These are phyloP conservation scores for Vitis rupestris DNA, from an alignment of 164 flowering plant genomes.

Conservation along the genomic window DNA sequence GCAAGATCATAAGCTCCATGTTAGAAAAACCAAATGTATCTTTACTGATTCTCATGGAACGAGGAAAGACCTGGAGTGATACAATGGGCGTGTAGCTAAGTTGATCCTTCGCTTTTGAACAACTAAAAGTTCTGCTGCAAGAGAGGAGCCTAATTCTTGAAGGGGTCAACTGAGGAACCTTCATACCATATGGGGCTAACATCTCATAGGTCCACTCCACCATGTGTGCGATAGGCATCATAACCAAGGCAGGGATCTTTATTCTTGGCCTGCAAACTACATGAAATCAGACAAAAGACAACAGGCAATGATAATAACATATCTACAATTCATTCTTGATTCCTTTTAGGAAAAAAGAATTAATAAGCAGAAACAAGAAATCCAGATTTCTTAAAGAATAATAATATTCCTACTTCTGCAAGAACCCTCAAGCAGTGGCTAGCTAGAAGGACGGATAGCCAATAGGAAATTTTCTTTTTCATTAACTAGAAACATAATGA, in stretches of 20 bases:
- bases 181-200: slow-evolving; percentile 87
- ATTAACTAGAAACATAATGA: background rate
- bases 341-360: background rate
- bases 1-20: background rate
- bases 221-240: slow-evolving; percentile 91
- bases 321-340: background rate
- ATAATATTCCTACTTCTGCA: background rate
- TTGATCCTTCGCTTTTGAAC: slow-evolving; percentile 83
- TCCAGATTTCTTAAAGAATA: background rate
- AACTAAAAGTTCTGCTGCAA: slow-evolving; percentile 70
- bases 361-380: background rate
- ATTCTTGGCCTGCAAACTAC: slow-evolving; percentile 79
- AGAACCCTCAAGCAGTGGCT: background rate
- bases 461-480: background rate
- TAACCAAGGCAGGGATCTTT: slow-evolving; percentile 76
- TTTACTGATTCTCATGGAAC: background rate
- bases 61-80: slow-evolving; percentile 65
- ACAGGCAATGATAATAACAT: background rate
- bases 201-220: slow-evolving; percentile 69
- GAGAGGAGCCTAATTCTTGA: slow-evolving; percentile 87
- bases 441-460: background rate
- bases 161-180: slow-evolving; percentile 95
- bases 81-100: slow-evolving; percentile 87
- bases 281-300: slow-evolving; percentile 24
- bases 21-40: background rate